A percentile compares a stretch with the other conserved stretches of the same genome.
Conservation (phyloP, 805 yeast genomes). For the Saturnispora dispora region DNA sequence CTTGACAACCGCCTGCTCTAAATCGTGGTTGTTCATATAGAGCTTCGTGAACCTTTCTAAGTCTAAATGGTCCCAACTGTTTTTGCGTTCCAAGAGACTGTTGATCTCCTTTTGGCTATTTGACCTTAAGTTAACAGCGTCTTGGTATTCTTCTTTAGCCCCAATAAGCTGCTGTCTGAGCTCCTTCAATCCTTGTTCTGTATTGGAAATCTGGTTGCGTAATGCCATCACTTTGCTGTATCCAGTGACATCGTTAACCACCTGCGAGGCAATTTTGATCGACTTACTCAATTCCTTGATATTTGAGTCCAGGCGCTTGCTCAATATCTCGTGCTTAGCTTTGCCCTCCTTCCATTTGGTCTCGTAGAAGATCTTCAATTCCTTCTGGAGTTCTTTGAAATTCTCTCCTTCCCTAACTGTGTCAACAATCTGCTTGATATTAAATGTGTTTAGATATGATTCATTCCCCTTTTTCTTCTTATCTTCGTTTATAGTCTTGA, state of each 20-base stretch:
- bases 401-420: constrained; percentile 27
- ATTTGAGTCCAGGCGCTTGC: constrained; percentile 38
- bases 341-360: constrained; percentile 16
- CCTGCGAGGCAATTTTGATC: constrained; percentile 49
- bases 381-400: constrained; percentile 25
- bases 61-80: constrained; percentile 71
- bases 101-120: constrained; percentile 77
- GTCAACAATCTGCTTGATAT: constrained; percentile 17
- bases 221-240: constrained; percentile 71
- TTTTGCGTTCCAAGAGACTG: constrained; percentile 77
- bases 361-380: constrained; percentile 23
- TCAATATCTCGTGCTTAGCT: constrained; percentile 29
- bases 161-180: constrained; percentile 40
- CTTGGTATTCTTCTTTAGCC: constrained; percentile 44
- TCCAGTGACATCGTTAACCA: constrained; percentile 87
- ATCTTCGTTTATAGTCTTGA: constrained; percentile 5
- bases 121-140: constrained; percentile 56
- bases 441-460: constrained; percentile 7
- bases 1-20: constrained; percentile 50
- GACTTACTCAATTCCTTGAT: constrained; percentile 50
- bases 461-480: neutral
- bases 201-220: constrained; percentile 47
- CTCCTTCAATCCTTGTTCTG: constrained; percentile 43
- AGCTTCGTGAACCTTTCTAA: constrained; percentile 75
- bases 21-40: constrained; percentile 71